Evolutionary conservation across 1,284 basidiomycete species (phyloP), one percentile per base, ranked within the genome.

Genomic region (Trichosporon ovoides): DNA sequence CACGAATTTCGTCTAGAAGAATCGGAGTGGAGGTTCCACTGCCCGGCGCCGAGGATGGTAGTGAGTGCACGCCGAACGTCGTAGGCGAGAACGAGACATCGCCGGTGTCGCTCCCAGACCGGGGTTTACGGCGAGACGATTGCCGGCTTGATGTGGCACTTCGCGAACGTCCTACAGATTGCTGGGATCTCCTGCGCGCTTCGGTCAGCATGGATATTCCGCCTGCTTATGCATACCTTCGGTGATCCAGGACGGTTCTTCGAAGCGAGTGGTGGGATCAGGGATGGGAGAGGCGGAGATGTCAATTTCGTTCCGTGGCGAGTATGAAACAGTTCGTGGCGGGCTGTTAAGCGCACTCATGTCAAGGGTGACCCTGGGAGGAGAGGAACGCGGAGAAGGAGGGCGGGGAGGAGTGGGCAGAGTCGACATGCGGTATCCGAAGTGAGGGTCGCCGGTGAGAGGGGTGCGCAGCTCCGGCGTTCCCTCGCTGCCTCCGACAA

Each of bases 401-500:
- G 52, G 34, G 16, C 34, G 49, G 18, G 36, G 52, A 12, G 24
- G 52, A 38, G 35, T 36, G 7, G 22, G 36, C 3, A 38, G 52
- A 19, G 34, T 28, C 20, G 24, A 50, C 20, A 24, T 7, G 33
- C 52, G 52, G 16, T n/a, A n/a, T n/a, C 22, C 37, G 12, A 38
- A 53, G 10, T 53, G 40, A 11, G 40, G 40, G n/a, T 46, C 38
- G 13, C 38, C 36, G 16, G 53, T 52, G 14, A 60, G 40, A 3
- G 71, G 71, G 1, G 68, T 71, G 19, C 61, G 54, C 10, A 71
- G 59, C 63, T 68, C 69, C 16, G 64, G 56, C 16, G 63, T 68
- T 10, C 57, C 65, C 24, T 68, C 70, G 52, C 66, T 68, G 48
- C 48, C 7, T 4, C 38, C 40, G 40, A 46, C 22, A 14, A 28